Conservation (phyloP, 2,329 filamentous ascomycete genomes). For the Cercospora sojina region DNA sequence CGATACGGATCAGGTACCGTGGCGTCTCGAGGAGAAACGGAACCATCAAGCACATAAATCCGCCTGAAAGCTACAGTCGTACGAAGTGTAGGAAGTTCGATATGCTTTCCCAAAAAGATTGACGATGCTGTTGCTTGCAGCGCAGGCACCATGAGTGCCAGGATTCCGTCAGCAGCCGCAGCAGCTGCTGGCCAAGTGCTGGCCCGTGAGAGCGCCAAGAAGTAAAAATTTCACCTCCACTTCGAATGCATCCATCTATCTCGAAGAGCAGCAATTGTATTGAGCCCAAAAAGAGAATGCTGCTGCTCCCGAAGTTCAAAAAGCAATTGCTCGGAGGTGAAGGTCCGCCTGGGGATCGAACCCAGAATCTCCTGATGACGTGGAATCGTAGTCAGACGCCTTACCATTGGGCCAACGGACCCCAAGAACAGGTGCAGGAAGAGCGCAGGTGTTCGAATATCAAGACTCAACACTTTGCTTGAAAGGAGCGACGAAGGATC, state of each 20-base stretch:
- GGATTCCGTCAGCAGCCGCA: not conserved
- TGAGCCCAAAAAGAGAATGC: not conserved
- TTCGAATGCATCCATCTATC: not conserved
- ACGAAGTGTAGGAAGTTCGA: no score
- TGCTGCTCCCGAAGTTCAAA: not conserved
- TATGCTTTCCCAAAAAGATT: no score
- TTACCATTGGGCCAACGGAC: conserved; percentile 4
- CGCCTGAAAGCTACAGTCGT: no score
- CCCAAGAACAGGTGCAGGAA: not conserved
- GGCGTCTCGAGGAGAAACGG: not conserved
- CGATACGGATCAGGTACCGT: not conserved
- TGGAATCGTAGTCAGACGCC: conserved; percentile 3
- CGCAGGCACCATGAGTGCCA: not conserved
- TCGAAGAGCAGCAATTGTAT: not conserved
- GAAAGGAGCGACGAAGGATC: not conserved
- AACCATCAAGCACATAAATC: not conserved
- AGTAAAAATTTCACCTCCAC: not conserved
- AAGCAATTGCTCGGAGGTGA: no score
- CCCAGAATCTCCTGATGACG: conserved; percentile 5
- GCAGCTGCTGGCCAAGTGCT: not conserved
- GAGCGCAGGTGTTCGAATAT: not conserved
- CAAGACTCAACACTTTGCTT: not conserved
- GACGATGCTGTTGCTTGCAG: not conserved
- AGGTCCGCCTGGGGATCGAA: not conserved
- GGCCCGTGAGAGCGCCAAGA: not conserved